Conservation (phyloP, 805 yeast genomes). For the Suhomyces pyralidae region DNA sequence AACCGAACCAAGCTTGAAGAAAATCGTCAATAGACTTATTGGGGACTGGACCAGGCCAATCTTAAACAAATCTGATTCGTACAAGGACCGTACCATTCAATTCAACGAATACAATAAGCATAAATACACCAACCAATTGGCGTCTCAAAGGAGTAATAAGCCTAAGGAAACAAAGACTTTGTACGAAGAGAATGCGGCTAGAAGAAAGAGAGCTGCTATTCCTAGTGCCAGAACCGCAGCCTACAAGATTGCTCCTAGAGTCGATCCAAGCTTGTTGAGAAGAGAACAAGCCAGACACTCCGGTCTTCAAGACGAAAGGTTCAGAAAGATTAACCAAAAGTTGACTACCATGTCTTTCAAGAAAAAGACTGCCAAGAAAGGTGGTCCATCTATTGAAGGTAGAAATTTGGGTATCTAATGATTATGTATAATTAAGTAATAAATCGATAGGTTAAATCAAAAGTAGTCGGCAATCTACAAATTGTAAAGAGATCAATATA, state of each 20-base stretch:
- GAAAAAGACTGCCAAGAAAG: slow-evolving; percentile 48
- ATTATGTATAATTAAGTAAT: not conserved
- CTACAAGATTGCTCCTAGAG: slow-evolving; percentile 86
- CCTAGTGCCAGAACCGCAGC: slow-evolving; percentile 90
- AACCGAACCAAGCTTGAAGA: slow-evolving; percentile 82
- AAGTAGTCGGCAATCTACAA: not conserved
- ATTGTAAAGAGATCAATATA: too few species aligned
- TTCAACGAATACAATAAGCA: slow-evolving; percentile 66
- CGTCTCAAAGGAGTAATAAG: slow-evolving; percentile 27
- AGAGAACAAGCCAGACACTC: slow-evolving; percentile 45
- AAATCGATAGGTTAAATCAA: not conserved
- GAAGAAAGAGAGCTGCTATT: slow-evolving; percentile 92
- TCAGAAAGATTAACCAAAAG: slow-evolving; percentile 69
- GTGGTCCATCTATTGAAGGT: slow-evolving; percentile 81
- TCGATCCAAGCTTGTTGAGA: slow-evolving; percentile 49
- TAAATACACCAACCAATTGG: slow-evolving; percentile 44
- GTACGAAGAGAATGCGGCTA: slow-evolving; percentile 85
- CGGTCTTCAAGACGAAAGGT: slow-evolving; percentile 67
- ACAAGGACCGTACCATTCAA: slow-evolving; percentile 78
- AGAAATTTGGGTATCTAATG: slow-evolving; percentile 46
- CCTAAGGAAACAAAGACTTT: slow-evolving; percentile 50
- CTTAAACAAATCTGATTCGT: slow-evolving; percentile 91
- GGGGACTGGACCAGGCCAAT: slow-evolving; percentile 99
- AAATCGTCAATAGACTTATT: slow-evolving; percentile 83
- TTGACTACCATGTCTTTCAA: slow-evolving; percentile 46